Base-by-base conservation (phyloP, 495 filamentous ascomycete species). In the Hyaloscypha bicolor region DNA sequence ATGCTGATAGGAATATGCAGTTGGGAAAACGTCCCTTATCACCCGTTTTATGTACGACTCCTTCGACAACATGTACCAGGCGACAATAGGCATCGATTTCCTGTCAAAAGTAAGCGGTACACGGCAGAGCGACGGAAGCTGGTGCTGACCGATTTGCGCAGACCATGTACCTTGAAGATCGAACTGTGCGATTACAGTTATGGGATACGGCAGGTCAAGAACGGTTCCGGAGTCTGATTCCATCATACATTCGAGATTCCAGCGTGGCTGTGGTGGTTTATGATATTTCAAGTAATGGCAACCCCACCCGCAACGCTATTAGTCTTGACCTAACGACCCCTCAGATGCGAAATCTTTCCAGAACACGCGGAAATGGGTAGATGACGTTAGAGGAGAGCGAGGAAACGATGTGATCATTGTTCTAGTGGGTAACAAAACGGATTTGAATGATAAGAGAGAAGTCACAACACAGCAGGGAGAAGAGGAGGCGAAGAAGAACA, bases 1-100 rank as follows among this genome's bases (percentile, higher is more conserved):
- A 35, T 51, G 55, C 60, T 48, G 63, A 65, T 55, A 37, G n/a
- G 8, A 0, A 21, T 11, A 42, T 53, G 68, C 78, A 97, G 95
- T 99, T 65, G 95, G 95, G 70, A 99, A 99, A 83, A 99, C 95
- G 45, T 98, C 96, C 55, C 81, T 99, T 74, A 99, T 99, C 77
- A 99, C 95, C 63, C 90, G 95, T 65, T 99, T 99, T 83, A 99
- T 99, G 95, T 99, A 99, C 84, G 95, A 99, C 80, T 97, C 95
- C 39, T 99, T 99, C 86, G 96, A 99, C 84, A 97, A 96, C 82
- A 98, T 94, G 87, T 99, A 99, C 80, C 95, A 99, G 80, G 95
- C 95, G 55, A 99, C 95, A 62, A 99, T 99, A 75, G 95, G 95
- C 77, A 99, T 99, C 80, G 95, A 99, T 82, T 99, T 99, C 76